A percentile compares a stretch with the other conserved stretches of the same genome.
These are phyloP conservation scores for Hyaloraphidium curvatum DNA, from an alignment of 192 early-diverging fungal species.

Conservation along the genomic window DNA sequence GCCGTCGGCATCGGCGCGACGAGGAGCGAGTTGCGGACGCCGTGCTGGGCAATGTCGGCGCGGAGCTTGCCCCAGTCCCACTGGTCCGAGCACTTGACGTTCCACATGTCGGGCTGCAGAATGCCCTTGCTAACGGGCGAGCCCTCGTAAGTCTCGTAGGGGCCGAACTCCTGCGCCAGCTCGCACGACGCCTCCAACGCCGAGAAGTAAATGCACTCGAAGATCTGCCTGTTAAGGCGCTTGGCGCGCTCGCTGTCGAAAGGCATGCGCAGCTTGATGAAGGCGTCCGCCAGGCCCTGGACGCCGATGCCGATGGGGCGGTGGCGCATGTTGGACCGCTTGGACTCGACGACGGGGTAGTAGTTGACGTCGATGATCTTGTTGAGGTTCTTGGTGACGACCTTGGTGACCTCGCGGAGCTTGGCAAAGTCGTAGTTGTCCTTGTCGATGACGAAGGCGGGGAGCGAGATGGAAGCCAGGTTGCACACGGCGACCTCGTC, in stretches of 20 bases:
- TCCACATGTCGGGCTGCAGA: conserved; percentile 92
- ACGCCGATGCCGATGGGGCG: conserved; percentile 97
- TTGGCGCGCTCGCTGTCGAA: conserved; percentile 77
- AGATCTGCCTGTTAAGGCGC: conserved; percentile 68
- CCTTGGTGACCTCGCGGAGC: conserved; percentile 39
- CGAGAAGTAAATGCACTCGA: conserved; percentile 92
- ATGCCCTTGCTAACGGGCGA: conserved; percentile 75
- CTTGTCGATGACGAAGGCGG: conserved; percentile 55
- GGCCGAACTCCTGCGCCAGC: conserved; percentile 54
- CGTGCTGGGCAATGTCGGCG: conserved; percentile 51
- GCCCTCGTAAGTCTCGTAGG: conserved; percentile 76
- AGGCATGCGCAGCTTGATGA: conserved; percentile 83
- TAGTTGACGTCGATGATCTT: conserved; percentile 95
- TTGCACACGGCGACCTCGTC: conserved; percentile 98
- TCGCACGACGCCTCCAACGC: conserved; percentile 84
- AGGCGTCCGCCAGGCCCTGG: conserved; percentile 92
- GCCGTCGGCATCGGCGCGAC: conserved; percentile 98
- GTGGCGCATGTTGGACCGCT: conserved; percentile 77
- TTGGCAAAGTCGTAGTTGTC: conserved; percentile 62
- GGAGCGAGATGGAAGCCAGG: conserved; percentile 81
- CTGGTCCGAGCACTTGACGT: conserved; percentile 43
- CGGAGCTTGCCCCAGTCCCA: conserved; percentile 85
- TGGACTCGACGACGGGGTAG: conserved; percentile 81
- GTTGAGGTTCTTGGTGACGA: conserved; percentile 80
- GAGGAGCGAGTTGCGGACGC: conserved; percentile 83